Evolutionary conservation across 805 yeast species (phyloP).

Genomic region (Candida ponderosae): DNA sequence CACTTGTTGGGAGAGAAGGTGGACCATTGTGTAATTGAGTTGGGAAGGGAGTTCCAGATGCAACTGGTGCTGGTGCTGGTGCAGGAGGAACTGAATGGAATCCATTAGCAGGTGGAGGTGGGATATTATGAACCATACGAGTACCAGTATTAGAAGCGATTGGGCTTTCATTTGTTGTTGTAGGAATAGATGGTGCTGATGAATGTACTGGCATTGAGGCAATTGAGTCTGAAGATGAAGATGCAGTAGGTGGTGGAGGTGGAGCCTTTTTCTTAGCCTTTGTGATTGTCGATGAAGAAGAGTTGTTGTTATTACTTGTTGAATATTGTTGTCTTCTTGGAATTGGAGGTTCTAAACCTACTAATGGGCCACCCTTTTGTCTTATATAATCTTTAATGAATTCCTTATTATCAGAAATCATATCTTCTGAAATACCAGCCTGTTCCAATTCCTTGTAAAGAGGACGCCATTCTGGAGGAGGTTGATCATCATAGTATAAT

Average conservation of each 20-base stretch:
- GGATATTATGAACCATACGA: slow-evolving; percentile 12
- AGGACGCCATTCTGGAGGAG: slow-evolving; percentile 80
- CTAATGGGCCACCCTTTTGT: slow-evolving; percentile 70
- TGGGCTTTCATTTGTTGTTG: slow-evolving; percentile 17
- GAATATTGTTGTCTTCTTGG: slow-evolving; percentile 49
- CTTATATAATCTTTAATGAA: slow-evolving; percentile 74
- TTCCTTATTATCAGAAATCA: slow-evolving; percentile 81
- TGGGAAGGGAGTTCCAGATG: slow-evolving; percentile 2
- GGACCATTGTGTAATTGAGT: slow-evolving; percentile 4
- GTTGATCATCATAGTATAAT: slow-evolving; percentile 66
- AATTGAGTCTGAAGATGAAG: slow-evolving; percentile 10
- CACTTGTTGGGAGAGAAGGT: slow-evolving; percentile 17
- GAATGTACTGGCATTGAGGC: slow-evolving; percentile 15
- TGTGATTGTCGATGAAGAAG: slow-evolving; percentile 22
- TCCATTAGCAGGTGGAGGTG: slow-evolving; percentile 20
- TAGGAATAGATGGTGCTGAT: slow-evolving; percentile 14
- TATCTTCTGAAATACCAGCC: slow-evolving; percentile 78
- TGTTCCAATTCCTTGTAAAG: slow-evolving; percentile 64
- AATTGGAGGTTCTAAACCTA: slow-evolving; percentile 78
- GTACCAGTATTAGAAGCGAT: no score
- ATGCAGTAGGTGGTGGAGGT: slow-evolving; percentile 31
- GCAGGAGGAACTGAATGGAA: slow-evolving; percentile 15
- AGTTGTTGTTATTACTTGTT: slow-evolving; percentile 22
- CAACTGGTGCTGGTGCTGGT: no score
- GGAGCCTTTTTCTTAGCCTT: slow-evolving; percentile 29